Conservation (phyloP, 495 filamentous ascomycete genomes). For the Penicillium pancosmium region DNA sequence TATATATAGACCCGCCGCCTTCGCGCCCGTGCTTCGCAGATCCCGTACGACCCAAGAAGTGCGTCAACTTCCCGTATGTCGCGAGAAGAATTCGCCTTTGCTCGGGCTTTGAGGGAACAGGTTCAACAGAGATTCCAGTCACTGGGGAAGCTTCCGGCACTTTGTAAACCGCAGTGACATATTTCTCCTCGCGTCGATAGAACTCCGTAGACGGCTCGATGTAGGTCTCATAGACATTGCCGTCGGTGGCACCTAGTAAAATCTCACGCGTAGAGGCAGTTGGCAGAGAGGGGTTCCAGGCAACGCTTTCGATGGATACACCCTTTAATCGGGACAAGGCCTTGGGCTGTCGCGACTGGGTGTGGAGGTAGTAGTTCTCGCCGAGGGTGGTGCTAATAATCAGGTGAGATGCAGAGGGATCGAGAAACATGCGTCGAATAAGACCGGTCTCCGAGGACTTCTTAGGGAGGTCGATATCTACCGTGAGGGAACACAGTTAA, state of each 20-base stretch:
- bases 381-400: slow-evolving; percentile 87
- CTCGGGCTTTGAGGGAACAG: slow-evolving; percentile 66
- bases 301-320: slow-evolving; percentile 82
- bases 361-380: slow-evolving; percentile 98
- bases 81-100: slow-evolving; percentile 74
- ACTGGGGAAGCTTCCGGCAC: slow-evolving; percentile 73
- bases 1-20: slow-evolving; percentile 78
- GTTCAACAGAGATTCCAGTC: slow-evolving; percentile 80
- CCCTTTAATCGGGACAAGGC: slow-evolving; percentile 80
- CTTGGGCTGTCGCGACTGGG: slow-evolving; percentile 86
- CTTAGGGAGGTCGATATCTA: slow-evolving; percentile 96
- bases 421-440: slow-evolving; percentile 94
- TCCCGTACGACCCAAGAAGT: slow-evolving; percentile 76
- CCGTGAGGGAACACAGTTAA: slow-evolving; percentile 17
- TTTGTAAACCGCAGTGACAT: slow-evolving; percentile 79
- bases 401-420: slow-evolving; percentile 92
- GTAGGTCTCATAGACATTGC: slow-evolving; percentile 93
- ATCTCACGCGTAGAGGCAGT: slow-evolving; percentile 95
- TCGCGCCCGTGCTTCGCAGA: slow-evolving; percentile 64
- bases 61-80: slow-evolving; percentile 72
- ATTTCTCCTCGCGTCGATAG: slow-evolving; percentile 92
- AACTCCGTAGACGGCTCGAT: slow-evolving; percentile 93
- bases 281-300: slow-evolving; percentile 96
- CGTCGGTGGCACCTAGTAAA: slow-evolving; percentile 87
- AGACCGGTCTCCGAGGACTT: slow-evolving; percentile 86